Base-by-base conservation (phyloP, 2,329 filamentous ascomycete genomes). In the Colletotrichum tofieldiae region DNA sequence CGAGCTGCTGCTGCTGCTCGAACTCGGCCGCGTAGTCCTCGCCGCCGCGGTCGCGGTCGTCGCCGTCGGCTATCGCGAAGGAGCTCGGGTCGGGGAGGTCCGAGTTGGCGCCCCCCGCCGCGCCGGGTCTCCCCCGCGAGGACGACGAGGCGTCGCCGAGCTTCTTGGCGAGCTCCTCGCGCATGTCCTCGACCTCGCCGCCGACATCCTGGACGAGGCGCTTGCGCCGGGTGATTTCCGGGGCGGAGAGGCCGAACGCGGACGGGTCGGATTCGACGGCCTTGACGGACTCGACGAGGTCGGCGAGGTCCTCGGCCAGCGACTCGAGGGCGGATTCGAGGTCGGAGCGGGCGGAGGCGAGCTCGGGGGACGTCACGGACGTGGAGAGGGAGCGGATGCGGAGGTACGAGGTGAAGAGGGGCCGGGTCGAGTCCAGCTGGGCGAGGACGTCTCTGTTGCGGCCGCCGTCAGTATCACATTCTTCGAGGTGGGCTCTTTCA, bases 381-480 rank as follows among this genome's bases (percentile, higher is more conserved):
- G 92, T 92, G 71, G 92, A 90, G 35, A 97, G 92, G 56, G 95
- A 96, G 79, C 95, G 94, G 84, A 99, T 99, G 80, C 96, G 96
- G 54, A 98, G 90, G 86, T 98, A 99, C 20, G 95, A 98, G 75
- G 93, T 92, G 87, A 98, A 98, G 69, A 98, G 91, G 64, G 95
- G 92, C 12, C 96, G 93, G 65, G 94, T 93, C 18, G 90, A 91
- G 75, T 93, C 89, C 75, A 99, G 91, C 73, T 97, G 93, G 75
- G 91, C 86, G 76, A 97, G 92, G 76, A 98, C 94, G 84, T 99
- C 96, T 84, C 95, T 98, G 80, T 35, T 14, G 29, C 6, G n/a
- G 59, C 35, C 32, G 20, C 39, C 5, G 60, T 62, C 35, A 62
- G 23, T 29, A 18, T 39, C 35, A n/a, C 7, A 26, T 49, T 51